These are phyloP conservation scores for Eucalyptus victrix DNA, from an alignment of 345 rosid genomes.

Conservation along the genomic window DNA sequence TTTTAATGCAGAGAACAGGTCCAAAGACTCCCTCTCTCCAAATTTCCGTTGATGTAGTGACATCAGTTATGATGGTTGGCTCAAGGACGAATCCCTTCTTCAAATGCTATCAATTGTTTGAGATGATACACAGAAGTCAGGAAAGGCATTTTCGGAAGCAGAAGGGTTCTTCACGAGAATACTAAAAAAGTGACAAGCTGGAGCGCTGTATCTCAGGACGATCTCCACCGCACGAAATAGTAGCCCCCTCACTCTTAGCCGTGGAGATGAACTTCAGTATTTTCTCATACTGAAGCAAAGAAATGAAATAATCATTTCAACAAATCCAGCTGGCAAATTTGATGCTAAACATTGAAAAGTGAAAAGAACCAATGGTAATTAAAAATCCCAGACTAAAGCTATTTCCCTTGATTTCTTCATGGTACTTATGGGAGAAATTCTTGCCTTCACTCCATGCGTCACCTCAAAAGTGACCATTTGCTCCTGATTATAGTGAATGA, in stretches of 20 bases:
- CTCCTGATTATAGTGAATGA: neutral
- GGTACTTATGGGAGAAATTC: neutral
- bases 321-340: neutral
- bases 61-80: conserved; percentile 66
- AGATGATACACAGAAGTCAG: neutral
- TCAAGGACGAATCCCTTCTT: conserved; percentile 71
- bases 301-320: neutral
- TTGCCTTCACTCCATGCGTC: neutral
- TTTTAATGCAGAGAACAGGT: conserved; percentile 84
- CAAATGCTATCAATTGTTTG: conserved; percentile 43
- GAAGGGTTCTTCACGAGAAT: neutral
- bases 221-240: conserved; percentile 60
- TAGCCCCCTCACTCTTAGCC: conserved; percentile 89
- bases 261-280: conserved; percentile 63
- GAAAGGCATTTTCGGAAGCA: neutral
- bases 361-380: neutral
- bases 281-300: conserved; percentile 54
- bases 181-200: neutral
- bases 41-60: conserved; percentile 79
- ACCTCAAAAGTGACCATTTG: neutral
- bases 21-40: conserved; percentile 99
- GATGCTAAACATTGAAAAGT: neutral
- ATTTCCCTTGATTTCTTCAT: neutral
- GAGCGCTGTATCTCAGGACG: conserved; percentile 54
- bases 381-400: neutral